Base-by-base conservation (phyloP, 441 rosid genomes). In the Jatropha podagrica region DNA sequence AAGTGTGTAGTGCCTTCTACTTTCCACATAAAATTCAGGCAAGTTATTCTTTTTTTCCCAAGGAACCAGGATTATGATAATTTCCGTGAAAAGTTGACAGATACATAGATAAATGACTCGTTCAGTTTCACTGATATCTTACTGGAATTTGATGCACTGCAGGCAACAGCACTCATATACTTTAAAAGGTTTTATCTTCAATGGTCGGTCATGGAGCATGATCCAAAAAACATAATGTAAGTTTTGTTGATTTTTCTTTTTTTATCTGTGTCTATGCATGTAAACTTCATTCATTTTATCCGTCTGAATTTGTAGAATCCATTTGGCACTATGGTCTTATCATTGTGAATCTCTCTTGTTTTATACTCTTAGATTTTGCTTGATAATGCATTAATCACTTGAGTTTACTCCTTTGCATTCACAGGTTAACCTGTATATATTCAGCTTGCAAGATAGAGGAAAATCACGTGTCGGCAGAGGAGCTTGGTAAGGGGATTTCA, bases 201-300 rank as follows among this genome's bases (percentile, higher is more conserved):
- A 55, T 95, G 99, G 97, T 93, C 99, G 37, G 97, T 95, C 85
- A 95, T 95, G 99, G 96, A 95, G 77, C 98, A 91, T 83, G 95
- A 91, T 78, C 98, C 99, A 62, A 95, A 93, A 81, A 86, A 93
- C 73, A 88, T 95, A 80, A 95, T 93, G 99, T 95, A 89, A 7
- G 87, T 56, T 80, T 76, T 74, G 49, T 78, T 72, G 59, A 41
- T 56, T 80, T 72, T 63, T 80, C n/a, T 74, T 60, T 75, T 61
- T 18, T 6, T 18, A 32, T 32, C 32, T 32, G 2, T 32, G 32
- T 60, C 17, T 65, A 48, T 44, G 40, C 60, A 17, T 15, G 54
- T 65, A 73, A 66, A 77, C 48, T 56, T 69, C 42, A 32, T 40
- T 49, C 56, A 40, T 77, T 18, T 44, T 7, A 44, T 65, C 58